Conservation (phyloP, 1,139 yeast species). For the Yamadazyma atmosphaerica region DNA sequence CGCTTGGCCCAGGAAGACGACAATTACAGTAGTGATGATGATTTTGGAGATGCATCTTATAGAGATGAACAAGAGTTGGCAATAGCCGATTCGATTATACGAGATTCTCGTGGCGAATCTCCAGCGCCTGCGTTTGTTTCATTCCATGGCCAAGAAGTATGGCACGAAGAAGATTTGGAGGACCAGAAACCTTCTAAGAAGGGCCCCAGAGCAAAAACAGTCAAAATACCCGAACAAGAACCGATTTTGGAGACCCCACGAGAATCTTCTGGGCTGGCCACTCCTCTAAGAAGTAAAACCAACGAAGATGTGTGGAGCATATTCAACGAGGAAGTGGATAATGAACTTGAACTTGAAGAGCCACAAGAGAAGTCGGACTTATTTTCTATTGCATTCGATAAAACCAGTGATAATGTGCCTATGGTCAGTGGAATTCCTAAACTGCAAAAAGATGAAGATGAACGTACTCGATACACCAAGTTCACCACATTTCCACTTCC, state of each 20-base stretch:
- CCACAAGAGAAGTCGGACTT: slow-evolving; percentile 1
- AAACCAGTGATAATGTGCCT: slow-evolving; percentile 20
- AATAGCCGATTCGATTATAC: slow-evolving; percentile 47
- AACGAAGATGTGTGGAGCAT: not conserved
- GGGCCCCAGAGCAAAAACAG: not conserved
- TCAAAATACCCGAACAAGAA: slow-evolving; percentile 6
- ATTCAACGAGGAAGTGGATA: not conserved
- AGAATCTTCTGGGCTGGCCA: no score
- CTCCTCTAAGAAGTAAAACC: slow-evolving; percentile 2
- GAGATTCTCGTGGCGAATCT: slow-evolving; percentile 22
- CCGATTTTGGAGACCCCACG: slow-evolving; percentile 6
- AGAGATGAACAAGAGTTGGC: slow-evolving; percentile 37
- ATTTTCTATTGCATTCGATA: slow-evolving; percentile 10
- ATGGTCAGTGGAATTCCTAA: slow-evolving; percentile 32
- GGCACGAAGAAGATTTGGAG: slow-evolving; percentile 28
- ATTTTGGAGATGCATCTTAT: not conserved
- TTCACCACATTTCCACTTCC: slow-evolving; percentile 43
- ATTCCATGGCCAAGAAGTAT: slow-evolving; percentile 31
- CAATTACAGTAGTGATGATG: slow-evolving; percentile 26
- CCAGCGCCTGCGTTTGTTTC: slow-evolving; percentile 10
- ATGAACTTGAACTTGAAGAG: slow-evolving; percentile 2
- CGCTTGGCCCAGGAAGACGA: slow-evolving; percentile 37
- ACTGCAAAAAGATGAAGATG: slow-evolving; percentile 7
- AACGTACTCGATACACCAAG: slow-evolving; percentile 9
- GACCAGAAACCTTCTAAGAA: not conserved